Evolutionary conservation across 176 grass and related monocot species (phyloP).

Genomic region (Oryza meridionalis): DNA sequence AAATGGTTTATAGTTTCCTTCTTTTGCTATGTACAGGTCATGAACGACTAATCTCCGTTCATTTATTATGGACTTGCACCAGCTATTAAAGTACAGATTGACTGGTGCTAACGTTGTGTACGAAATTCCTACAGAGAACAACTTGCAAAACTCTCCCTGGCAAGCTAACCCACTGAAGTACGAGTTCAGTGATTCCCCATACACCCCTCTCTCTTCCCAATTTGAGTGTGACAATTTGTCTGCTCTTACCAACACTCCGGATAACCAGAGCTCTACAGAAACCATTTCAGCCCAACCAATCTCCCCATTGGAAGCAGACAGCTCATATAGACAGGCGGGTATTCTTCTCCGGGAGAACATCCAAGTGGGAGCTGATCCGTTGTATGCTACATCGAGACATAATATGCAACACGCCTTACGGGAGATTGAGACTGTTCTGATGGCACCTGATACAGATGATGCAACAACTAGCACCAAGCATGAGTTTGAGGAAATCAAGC

Average conservation of each 20-base stretch:
- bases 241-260: conserved; percentile 56
- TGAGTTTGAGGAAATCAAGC: conserved; percentile 60
- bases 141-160: conserved; percentile 52
- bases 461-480: conserved; percentile 49
- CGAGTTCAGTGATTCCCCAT: conserved; percentile 60
- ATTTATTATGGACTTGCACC: conserved; percentile 88
- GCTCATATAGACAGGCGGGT: conserved; percentile 56
- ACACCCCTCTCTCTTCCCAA: conserved; percentile 69
- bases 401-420: conserved; percentile 84
- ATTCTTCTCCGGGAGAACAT: conserved; percentile 40
- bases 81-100: conserved; percentile 73
- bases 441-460: conserved; percentile 83
- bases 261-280: conserved; percentile 73
- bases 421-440: conserved; percentile 93
- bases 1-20: conserved; percentile 38
- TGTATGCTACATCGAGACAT: conserved; percentile 61
- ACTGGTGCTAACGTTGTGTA: conserved; percentile 51
- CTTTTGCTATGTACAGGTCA: conserved; percentile 58
- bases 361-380: conserved; percentile 49
- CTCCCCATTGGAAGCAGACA: conserved; percentile 74
- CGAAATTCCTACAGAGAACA: conserved; percentile 56
- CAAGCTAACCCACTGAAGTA: conserved; percentile 54
- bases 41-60: conserved; percentile 57
- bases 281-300: conserved; percentile 62
- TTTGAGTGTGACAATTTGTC: conserved; percentile 72